Percentiles rank a stretch among this genome's conserved stretches.
These are phyloP conservation scores for Phaeoacremonium minimum DNA, from an alignment of 2,329 filamentous ascomycete species.

Conservation along the genomic window DNA sequence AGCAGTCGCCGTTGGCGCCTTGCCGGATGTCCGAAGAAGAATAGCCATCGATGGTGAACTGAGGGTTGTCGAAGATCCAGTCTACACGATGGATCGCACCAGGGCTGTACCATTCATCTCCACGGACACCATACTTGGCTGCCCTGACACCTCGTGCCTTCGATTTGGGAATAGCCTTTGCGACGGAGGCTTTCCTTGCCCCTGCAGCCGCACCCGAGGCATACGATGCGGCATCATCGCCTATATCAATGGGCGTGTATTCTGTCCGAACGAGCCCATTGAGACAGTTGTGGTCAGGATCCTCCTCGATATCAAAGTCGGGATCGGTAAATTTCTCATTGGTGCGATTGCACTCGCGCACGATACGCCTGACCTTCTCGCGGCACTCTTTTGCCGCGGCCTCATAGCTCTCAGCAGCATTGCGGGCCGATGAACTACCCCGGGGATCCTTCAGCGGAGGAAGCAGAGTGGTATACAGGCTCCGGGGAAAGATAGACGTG, in stretches of 20 bases:
- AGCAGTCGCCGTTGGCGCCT: constrained; percentile 60
- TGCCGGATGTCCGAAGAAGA: constrained; percentile 37
- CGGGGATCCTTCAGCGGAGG: constrained; percentile 16
- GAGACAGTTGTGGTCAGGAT: constrained; percentile 30
- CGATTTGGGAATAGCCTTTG: neutral
- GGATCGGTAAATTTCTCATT: constrained; percentile 41
- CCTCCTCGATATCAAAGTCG: constrained; percentile 37
- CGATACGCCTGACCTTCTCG: constrained; percentile 31
- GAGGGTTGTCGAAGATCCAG: constrained; percentile 35
- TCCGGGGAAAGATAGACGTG: constrained; percentile 37
- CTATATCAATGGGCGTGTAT: no score
- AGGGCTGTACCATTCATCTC: constrained; percentile 18
- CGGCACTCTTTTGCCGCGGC: constrained; percentile 33
- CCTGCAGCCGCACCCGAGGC: constrained; percentile 4
- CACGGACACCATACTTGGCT: constrained; percentile 6
- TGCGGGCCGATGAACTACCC: constrained; percentile 23
- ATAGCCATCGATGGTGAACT: constrained; percentile 34
- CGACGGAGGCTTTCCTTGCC: neutral
- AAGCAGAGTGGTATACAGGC: constrained; percentile 28
- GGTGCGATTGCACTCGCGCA: constrained; percentile 35
- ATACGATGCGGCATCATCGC: constrained; percentile 3
- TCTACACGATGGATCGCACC: constrained; percentile 37
- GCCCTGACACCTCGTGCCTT: neutral
- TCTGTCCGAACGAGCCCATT: constrained; percentile 19
- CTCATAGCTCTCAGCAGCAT: constrained; percentile 36